Base-by-base conservation (phyloP, 2,329 filamentous ascomycete species). In the Aspergillus glaucus region DNA sequence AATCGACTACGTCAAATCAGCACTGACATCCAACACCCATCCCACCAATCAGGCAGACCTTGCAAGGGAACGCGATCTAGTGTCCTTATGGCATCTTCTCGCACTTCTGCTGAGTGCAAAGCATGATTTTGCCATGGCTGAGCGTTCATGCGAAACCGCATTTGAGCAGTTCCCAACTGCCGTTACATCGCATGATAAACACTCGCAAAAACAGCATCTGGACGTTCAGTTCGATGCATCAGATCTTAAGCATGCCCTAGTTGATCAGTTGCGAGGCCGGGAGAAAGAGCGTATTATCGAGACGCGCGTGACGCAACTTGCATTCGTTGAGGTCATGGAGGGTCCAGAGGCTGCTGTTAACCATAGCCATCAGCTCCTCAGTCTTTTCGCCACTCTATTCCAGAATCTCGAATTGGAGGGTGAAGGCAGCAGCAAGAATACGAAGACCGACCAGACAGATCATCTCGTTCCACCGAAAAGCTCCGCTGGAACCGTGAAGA, bases 281-380 rank as follows among this genome's bases (percentile, higher is more conserved):
- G 91, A 97, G 63, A 94, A 90, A 63, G 88, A 91, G 66, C 81
- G 82, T 44, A 85, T 98, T 39, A 71, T 98, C n/a, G 88, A 97
- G 67, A 84, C 96, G 52, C 95, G 95, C 67, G 95, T 97, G 81
- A 96, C 92, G 9, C 91, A 97, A 62, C 75, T 98, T 51, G 80
- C 87, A 3, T 78, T 98, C 17, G 70, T 93, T 3, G 92, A 97
- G 68, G 73, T 93, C 14, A 73, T 88, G 3, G 90, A 96, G 63
- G 90, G 90, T 1, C 83, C 90, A 0, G 85, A 88, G 50, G 81
- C 85, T 49, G 92, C 93, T 15, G 88, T 97, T 45, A 95, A 95
- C 63, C 85, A 87, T 51, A 91, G 87, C 63, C 83, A 88, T 55
- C 90, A 96, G 67, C 76, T 98, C 36, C 73, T 98, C 17, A 82